These are phyloP conservation scores for Loxodes magnus DNA, from an alignment of 73 alveolate genomes.

Conservation along the genomic window DNA sequence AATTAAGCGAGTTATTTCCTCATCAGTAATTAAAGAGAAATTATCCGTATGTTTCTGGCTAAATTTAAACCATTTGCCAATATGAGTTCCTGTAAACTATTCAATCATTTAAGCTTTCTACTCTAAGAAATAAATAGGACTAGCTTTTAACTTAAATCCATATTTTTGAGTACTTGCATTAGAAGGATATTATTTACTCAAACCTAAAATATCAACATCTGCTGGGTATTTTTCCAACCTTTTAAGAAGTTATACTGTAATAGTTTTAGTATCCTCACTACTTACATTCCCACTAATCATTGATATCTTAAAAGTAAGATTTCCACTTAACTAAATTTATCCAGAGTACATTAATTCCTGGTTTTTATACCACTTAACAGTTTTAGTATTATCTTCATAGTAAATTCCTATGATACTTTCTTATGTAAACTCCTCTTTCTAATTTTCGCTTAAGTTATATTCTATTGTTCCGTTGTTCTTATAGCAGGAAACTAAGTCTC, in stretches of 20 bases:
- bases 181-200: background rate
- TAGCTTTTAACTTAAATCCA: constrained; percentile 10
- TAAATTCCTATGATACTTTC: background rate
- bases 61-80: constrained; percentile 5
- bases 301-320: background rate
- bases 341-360: constrained; percentile 6
- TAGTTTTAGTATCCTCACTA: background rate
- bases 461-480: background rate
- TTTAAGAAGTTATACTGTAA: no score
- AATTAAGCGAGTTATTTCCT: background rate
- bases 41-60: background rate
- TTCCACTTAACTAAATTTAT: background rate
- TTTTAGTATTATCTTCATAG: background rate
- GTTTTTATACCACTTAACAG: background rate
- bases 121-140: constrained; percentile 2
- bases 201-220: constrained; percentile 9
- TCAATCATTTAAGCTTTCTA: constrained; percentile 4
- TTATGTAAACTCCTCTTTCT: background rate
- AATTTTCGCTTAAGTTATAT: background rate
- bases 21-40: constrained; percentile 1
- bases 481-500: constrained; percentile 7
- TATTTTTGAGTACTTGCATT: constrained; percentile 11
- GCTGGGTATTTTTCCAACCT: no score
- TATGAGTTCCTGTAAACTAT: constrained; percentile 3
- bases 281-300: constrained; percentile 4